Percentiles rank a stretch among this genome's conserved stretches.
phyloP scores from a whole-genome alignment of 163 green algal species.

The Scenedesmus sp. region DNA sequence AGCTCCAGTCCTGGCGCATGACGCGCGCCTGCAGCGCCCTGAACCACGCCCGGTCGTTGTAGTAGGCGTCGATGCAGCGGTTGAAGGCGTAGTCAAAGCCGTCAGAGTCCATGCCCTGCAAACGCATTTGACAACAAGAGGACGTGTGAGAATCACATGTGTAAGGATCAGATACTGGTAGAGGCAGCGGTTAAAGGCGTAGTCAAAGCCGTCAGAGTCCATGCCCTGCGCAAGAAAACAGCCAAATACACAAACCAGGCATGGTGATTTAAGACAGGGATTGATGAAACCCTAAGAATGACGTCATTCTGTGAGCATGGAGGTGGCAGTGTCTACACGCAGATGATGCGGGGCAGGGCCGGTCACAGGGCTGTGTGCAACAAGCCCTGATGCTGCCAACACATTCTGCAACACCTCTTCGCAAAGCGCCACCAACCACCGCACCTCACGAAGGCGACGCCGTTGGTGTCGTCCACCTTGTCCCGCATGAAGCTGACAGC shows the following conservation, averaged over 20 bases:
- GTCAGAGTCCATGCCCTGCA: conserved; percentile 80
- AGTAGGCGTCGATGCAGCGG: conserved; percentile 73
- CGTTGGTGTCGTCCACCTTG: conserved; percentile 74
- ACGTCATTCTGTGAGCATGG: too few species aligned
- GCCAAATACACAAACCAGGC: too few species aligned
- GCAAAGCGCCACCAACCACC: neutral
- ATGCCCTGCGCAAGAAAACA: conserved; percentile 63
- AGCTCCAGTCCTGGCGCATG: conserved; percentile 95
- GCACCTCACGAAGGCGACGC: conserved; percentile 78
- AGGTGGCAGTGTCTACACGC: neutral
- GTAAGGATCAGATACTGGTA: conserved; percentile 17
- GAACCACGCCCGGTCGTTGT: conserved; percentile 77
- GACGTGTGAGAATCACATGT: too few species aligned
- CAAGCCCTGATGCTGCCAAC: neutral
- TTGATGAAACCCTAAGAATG: too few species aligned
- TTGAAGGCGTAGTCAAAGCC: conserved; percentile 95
- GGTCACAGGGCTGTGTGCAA: neutral
- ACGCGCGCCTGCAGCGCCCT: conserved; percentile 65
- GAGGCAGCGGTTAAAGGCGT: conserved; percentile 85
- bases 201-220: conserved; percentile 86
- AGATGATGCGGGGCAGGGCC: neutral
- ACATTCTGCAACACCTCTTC: too few species aligned
- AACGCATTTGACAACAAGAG: neutral
- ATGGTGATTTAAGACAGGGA: too few species aligned
- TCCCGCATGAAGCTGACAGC: neutral